phyloP scores from a whole-genome alignment of 2,329 filamentous ascomycete genomes.

The Coleophoma cylindrospora region DNA sequence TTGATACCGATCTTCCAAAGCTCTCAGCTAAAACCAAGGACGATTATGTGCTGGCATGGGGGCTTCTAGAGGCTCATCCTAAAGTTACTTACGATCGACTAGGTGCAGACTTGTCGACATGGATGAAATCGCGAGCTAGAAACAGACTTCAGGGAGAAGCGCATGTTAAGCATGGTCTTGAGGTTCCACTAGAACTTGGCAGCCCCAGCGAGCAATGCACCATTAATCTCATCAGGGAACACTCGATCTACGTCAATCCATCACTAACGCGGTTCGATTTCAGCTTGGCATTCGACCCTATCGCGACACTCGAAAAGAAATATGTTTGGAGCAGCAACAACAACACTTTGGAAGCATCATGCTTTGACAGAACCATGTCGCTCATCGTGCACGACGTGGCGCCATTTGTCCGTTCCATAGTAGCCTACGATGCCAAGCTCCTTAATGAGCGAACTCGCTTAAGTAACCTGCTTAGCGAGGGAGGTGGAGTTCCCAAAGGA shows the following conservation, averaged over 20 bases:
- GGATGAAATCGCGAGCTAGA: constrained; percentile 20
- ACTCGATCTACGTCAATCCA: constrained; percentile 4
- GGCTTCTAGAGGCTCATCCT: constrained; percentile 45
- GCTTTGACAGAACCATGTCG: constrained; percentile 67
- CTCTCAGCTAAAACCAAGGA: constrained; percentile 41
- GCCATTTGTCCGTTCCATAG: constrained; percentile 84
- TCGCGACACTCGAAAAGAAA: constrained; percentile 45
- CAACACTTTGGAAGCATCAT: constrained; percentile 57
- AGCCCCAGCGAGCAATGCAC: constrained; percentile 15
- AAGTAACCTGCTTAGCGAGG: constrained; percentile 57
- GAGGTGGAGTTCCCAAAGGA: constrained; percentile 34
- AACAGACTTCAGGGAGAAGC: constrained; percentile 21
- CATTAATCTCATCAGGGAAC: constrained; percentile 15
- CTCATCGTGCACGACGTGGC: constrained; percentile 73
- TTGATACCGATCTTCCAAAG: constrained; percentile 19
- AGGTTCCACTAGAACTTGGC: constrained; percentile 16
- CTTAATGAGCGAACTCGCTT: constrained; percentile 62
- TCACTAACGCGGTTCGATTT: constrained; percentile 45
- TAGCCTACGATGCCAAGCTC: constrained; percentile 67
- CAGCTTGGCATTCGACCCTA: constrained; percentile 54
- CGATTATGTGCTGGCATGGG: constrained; percentile 48
- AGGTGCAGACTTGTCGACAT: constrained; percentile 19
- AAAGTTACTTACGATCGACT: constrained; percentile 11
- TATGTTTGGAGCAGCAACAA: constrained; percentile 21
- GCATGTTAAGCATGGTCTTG: constrained; percentile 13